Evolutionary conservation across 1,284 basidiomycete species (phyloP), one percentile per base, ranked within the genome.

Genomic region (Ustilago vetiveriae): DNA sequence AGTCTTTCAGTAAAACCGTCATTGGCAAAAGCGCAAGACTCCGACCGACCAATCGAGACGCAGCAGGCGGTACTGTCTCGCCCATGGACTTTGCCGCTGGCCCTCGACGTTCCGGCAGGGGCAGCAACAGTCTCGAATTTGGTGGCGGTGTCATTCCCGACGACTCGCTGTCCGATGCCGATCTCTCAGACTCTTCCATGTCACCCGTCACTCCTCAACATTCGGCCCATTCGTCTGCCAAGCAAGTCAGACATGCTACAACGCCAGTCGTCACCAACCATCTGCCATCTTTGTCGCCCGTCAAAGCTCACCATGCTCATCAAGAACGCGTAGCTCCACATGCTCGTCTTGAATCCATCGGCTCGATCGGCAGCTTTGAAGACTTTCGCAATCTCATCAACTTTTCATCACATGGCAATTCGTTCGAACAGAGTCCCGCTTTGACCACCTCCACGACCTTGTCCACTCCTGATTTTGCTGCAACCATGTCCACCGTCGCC

Each of bases 131-230:
- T 44, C 42, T 70, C 30, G 67, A 70, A 33, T 65, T 57, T 26
- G 67, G 67, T 4, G 51, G 67, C 36, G 67, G 67, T 26, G 67
- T 70, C 3, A 62, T 70, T 4, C 67, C 67, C 35, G 57, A 65
- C 39, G 53, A 63, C 27, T 49, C 65, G 17, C 46, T 9, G n/a
- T 50, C 57, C 26, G 52, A 56, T 11, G 50, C 45, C 41, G 51
- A 42, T 5, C 39, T 35, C 6, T 56, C 60, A 23, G 60, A 64
- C 17, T 54, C 46, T 6, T 42, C 51, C 21, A 22, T 26, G 32
- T 51, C 52, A 23, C 53, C 48, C n/a, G 13, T 56, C 27, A 43
- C 52, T 13, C 52, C 52, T n/a, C 52, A 47, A 24, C 22, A 50
- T 17, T 19, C 7, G 6, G 19, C 55, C 11, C 30, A 17, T n/a